Evolutionary conservation across 2,329 filamentous ascomycete genomes (phyloP).

Genomic region (Aphanoascus verrucosus): DNA sequence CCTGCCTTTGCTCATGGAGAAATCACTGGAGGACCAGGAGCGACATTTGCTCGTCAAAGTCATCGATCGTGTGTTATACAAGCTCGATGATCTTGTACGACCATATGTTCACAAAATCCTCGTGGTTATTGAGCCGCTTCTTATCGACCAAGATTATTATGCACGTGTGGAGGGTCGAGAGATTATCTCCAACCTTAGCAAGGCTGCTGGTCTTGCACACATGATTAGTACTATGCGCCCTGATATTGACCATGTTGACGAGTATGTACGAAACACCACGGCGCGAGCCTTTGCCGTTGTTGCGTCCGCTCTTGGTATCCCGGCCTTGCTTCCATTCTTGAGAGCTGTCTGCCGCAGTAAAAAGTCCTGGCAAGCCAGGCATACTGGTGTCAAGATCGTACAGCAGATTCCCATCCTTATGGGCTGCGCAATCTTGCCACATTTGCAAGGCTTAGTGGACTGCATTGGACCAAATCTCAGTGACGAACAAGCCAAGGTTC

Average conservation of each 20-base stretch:
- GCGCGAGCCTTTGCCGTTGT: constrained; percentile 95
- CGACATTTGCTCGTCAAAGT: constrained; percentile 97
- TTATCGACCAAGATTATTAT: constrained; percentile 99
- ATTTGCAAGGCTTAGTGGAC: constrained; percentile 90
- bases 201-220: constrained; percentile 89
- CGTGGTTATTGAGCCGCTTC: constrained; percentile 95
- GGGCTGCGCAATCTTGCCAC: constrained; percentile 91
- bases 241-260: constrained; percentile 95
- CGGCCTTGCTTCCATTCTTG: constrained; percentile 86
- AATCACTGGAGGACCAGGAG: constrained; percentile 93
- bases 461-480: constrained; percentile 94
- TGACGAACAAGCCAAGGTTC: constrained; percentile 94
- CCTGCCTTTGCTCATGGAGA: constrained; percentile 92
- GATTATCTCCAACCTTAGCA: constrained; percentile 95
- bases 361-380: constrained; percentile 96
- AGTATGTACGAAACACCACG: constrained; percentile 96
- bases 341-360: constrained; percentile 94
- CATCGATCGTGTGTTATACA: constrained; percentile 96
- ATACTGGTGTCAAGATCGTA: constrained; percentile 98
- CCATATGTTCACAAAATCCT: constrained; percentile 97
- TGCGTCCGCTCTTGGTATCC: constrained; percentile 89
- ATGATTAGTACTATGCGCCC: constrained; percentile 99
- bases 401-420: constrained; percentile 98
- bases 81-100: constrained; percentile 89
- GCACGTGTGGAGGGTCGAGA: constrained; percentile 95